Evolutionary conservation across 2,329 filamentous ascomycete genomes (phyloP).

Genomic region (Parastagonospora nodorum): DNA sequence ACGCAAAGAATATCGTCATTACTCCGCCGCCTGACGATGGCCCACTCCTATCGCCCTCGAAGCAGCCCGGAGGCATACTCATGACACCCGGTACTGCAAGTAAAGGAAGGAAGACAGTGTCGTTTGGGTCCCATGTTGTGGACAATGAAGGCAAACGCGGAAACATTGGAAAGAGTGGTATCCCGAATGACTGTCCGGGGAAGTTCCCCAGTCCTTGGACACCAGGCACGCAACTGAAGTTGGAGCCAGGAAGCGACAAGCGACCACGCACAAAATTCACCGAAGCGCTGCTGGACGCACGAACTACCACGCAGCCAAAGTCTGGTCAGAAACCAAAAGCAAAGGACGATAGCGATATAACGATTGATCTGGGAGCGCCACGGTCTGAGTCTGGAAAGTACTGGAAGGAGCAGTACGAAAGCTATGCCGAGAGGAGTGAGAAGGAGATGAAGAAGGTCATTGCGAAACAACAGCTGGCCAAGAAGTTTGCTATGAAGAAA

Average conservation of each 20-base stretch:
- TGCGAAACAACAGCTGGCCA: slow-evolving; percentile 78
- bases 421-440: slow-evolving; percentile 73
- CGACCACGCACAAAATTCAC: slow-evolving; percentile 51
- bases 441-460: slow-evolving; percentile 77
- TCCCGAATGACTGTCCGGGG: slow-evolving; percentile 54
- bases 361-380: slow-evolving; percentile 73
- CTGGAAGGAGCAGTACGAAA: slow-evolving; percentile 79
- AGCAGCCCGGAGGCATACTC: slow-evolving; percentile 64
- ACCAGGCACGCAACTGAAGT: slow-evolving; percentile 44
- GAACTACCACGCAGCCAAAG: slow-evolving; percentile 45
- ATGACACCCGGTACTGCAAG: slow-evolving; percentile 65
- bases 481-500: slow-evolving; percentile 78
- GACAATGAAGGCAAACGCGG: slow-evolving; percentile 60
- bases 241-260: slow-evolving; percentile 32
- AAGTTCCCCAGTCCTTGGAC: slow-evolving; percentile 60
- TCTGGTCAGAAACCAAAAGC: slow-evolving; percentile 38
- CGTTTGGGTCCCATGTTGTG: slow-evolving; percentile 62
- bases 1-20: slow-evolving; percentile 24
- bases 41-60: slow-evolving; percentile 56
- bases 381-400: slow-evolving; percentile 76
- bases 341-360: slow-evolving; percentile 64
- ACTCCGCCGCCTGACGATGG: slow-evolving; percentile 26
- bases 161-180: slow-evolving; percentile 51
- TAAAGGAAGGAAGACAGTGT: slow-evolving; percentile 64
- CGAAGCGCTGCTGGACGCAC: slow-evolving; percentile 51